phyloP scores from a whole-genome alignment of 1,139 yeast genomes.

The Sugiyamaella neomexicana region DNA sequence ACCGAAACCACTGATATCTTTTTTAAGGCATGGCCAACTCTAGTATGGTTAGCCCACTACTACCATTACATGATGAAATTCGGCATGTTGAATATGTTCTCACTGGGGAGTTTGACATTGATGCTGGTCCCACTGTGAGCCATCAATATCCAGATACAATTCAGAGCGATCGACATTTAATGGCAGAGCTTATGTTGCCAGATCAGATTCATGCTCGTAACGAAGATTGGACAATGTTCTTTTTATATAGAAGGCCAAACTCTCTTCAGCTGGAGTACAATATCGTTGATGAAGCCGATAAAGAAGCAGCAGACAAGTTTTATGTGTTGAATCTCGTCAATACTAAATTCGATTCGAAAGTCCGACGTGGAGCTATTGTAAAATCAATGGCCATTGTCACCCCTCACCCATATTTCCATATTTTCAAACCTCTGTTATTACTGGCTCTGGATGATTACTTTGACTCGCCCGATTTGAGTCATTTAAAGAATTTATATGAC shows the following conservation, averaged over 20 bases:
- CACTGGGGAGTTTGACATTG: slow-evolving; percentile 61
- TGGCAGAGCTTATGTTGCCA: slow-evolving; percentile 64
- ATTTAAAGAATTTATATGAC: slow-evolving; percentile 42
- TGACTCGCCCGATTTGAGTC: slow-evolving; percentile 30
- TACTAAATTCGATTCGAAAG: slow-evolving; percentile 49
- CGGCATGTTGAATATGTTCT: slow-evolving; percentile 40
- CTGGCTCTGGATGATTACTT: slow-evolving; percentile 53
- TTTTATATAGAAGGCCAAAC: slow-evolving; percentile 45
- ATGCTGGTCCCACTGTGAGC: slow-evolving; percentile 57
- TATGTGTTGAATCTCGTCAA: slow-evolving; percentile 59
- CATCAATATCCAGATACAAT: slow-evolving; percentile 54
- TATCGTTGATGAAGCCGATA: slow-evolving; percentile 31
- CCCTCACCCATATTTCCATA: slow-evolving; percentile 52
- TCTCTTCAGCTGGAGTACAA: slow-evolving; percentile 35
- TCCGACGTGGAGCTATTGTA: slow-evolving; percentile 56
- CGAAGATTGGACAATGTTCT: slow-evolving; percentile 61
- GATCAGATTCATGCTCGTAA: slow-evolving; percentile 62
- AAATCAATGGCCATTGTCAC: slow-evolving; percentile 59
- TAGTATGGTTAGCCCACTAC: not conserved
- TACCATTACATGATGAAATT: not conserved
- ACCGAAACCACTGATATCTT: no score
- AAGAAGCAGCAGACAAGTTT: slow-evolving; percentile 45
- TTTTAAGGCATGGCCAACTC: no score
- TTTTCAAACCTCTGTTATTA: slow-evolving; percentile 57
- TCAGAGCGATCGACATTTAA: slow-evolving; percentile 46